Conservation (phyloP, 768 basidiomycete species). For the Mycena capillaripes region DNA sequence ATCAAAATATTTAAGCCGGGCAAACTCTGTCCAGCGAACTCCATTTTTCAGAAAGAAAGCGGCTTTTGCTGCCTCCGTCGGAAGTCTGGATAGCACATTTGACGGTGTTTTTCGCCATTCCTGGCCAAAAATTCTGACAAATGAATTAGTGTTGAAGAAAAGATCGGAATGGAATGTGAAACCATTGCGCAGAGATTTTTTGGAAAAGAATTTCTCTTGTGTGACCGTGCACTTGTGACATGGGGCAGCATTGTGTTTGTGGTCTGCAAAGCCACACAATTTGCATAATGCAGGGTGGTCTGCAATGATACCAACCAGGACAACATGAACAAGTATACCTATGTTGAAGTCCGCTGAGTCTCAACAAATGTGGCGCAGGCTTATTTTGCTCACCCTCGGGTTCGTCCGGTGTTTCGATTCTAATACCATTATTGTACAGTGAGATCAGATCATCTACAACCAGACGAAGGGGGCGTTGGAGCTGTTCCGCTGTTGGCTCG, state of each 20-base stretch:
- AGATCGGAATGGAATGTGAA: neutral
- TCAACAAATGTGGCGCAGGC: neutral
- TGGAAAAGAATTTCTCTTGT: neutral
- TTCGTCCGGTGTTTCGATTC: neutral
- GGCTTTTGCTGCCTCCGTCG: neutral
- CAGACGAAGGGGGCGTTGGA: neutral
- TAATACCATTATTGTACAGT: neutral
- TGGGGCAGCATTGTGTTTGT: slow-evolving; percentile 34
- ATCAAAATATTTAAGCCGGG: neutral
- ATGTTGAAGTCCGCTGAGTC: neutral
- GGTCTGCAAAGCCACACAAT: slow-evolving; percentile 39
- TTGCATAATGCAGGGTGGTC: slow-evolving; percentile 40
- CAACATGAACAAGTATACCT: slow-evolving; percentile 15
- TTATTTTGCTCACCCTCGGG: neutral
- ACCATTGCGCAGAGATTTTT: neutral
- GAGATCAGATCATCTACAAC: neutral
- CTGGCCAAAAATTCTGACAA: neutral
- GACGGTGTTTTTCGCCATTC: neutral
- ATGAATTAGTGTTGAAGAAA: neutral
- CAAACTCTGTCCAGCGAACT: neutral
- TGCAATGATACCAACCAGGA: slow-evolving; percentile 28
- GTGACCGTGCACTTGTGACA: slow-evolving; percentile 31
- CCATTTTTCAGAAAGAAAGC: neutral
- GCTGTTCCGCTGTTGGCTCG: neutral
- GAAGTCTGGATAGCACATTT: neutral